A percentile compares a stretch with the other conserved stretches of the same genome.
Conservation (phyloP, 2,329 filamentous ascomycete genomes). For the Hymenoscyphus occultus region DNA sequence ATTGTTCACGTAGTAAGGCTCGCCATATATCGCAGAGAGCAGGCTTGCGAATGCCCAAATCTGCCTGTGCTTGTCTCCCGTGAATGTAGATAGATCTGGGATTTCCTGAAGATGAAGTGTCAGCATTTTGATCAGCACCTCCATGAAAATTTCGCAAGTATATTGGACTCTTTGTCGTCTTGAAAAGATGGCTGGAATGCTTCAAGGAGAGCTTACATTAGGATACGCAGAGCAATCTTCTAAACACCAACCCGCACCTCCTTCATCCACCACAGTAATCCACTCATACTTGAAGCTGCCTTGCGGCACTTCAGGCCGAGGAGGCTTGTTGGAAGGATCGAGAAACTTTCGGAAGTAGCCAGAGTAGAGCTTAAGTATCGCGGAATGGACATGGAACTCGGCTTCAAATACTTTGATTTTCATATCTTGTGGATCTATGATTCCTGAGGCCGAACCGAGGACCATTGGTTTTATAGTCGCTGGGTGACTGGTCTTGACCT, state of each 20-base stretch:
- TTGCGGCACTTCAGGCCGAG: neutral
- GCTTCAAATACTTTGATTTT: neutral
- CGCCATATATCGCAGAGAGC: neutral
- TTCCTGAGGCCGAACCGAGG: neutral
- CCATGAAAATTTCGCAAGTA: neutral
- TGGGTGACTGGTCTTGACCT: too few species aligned
- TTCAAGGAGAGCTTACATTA: neutral
- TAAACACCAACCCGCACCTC: neutral
- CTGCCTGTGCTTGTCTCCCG: neutral
- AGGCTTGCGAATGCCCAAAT: neutral
- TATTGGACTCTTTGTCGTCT: neutral
- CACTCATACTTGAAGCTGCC: constrained; percentile 15
- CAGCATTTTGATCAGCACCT: neutral
- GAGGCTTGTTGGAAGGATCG: constrained; percentile 17
- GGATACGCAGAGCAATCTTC: too few species aligned
- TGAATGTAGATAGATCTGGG: neutral
- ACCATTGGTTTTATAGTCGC: neutral
- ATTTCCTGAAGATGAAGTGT: neutral
- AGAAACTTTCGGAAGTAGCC: constrained; percentile 6
- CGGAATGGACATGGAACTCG: constrained; percentile 4
- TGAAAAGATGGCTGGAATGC: neutral
- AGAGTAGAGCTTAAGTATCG: neutral
- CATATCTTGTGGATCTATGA: constrained; percentile 7
- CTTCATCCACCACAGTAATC: constrained; percentile 15
- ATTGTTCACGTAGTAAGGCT: neutral